Evolutionary conservation across 495 filamentous ascomycete species (phyloP), one percentile per base, ranked within the genome.

Genomic region (Aspergillus nidulans): DNA sequence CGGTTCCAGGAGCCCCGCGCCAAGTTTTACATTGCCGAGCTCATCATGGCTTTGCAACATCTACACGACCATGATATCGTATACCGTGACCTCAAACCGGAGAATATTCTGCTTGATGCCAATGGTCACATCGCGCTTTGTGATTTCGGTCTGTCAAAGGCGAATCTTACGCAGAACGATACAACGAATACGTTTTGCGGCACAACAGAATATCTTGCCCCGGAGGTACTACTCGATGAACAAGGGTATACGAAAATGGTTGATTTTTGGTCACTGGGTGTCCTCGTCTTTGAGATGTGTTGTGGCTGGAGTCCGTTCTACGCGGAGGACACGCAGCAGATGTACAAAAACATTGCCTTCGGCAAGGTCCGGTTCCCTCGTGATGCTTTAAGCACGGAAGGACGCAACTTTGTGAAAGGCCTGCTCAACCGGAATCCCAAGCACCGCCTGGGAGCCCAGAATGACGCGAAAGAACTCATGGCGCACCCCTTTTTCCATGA

Each of bases 321-420:
- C 65, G 95, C 94, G 53, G 94, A 98, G 58, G 95, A 98, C 61
- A 97, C 92, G 2, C 94, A 98, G 70, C 94, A 98, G 68, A 98
- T 98, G 94, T 98, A 98, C 73, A 98, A 97, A 77, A 98, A 98
- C 74, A 98, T 98, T 55, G 95, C 92, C 0, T 97, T 97, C 66
- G 94, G 94, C 62, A 98, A 98, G 64, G 94, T 98, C 30, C 81
- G 92, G 55, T 98, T 98, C 73, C 94, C 94, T 15, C 83, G 91
- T 52, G 94, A 98, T 66, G 95, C 94, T 0, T 76, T 98, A 25
- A 95, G 90, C 57, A 85, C 88, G 18, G 94, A 98, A 69, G 94
- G 94, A 38, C 82, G 94, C 44, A 97, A 96, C 66, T 97, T 98
- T 60, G 94, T 98, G 63, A 98, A 98, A 75, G 94, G 94, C 23